Base-by-base conservation (phyloP, 768 basidiomycete species). In the Serendipita sp. region DNA sequence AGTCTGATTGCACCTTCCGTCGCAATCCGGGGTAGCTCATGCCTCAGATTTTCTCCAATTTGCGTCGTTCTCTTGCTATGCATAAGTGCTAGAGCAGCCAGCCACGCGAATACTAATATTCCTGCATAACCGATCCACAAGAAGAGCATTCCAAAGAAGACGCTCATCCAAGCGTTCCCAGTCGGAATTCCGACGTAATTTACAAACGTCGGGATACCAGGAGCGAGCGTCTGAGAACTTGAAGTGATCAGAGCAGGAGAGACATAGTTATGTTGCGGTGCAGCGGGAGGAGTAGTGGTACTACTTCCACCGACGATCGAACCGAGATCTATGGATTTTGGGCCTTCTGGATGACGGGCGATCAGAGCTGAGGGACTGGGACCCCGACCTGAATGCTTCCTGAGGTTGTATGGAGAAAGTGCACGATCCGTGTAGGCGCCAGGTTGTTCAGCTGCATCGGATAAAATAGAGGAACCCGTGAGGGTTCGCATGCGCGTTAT, bases 151-250 rank as follows among this genome's bases (percentile, higher is more conserved):
- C 81, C 75, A 45, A 94, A 74, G 72, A 96, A 94, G 20, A 84
- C 74, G 3, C 90, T 93, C 80, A 89, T 87, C 74, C 90, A 96
- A 4, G 86, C 86, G 73, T 96, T 94, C 62, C 86, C 86, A 0
- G 85, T 86, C 11, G 87, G 83, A 63, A 97, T 86, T 61, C 83
- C 81, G 26, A 89, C 72, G 14, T 81, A 80, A 68, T 86, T 91
- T 65, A 82, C 83, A 67, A 85, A 94, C 33, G 88, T 85, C 3
- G 91, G 90, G 24, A 95, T 73, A 22, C 91, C 93, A 20, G 87
- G 85, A 66, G 86, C 75, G 20, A 38, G 86, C 73, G 70, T 90
- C 86, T 24, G 77, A 1, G 85, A 84, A 7, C 74, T 74, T 24
- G 76, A 65, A 2, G 87, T 87, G 51, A 88, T 84, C 11, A 68